phyloP scores from a whole-genome alignment of 768 basidiomycete genomes.

The Rhizopogon salebrosus region DNA sequence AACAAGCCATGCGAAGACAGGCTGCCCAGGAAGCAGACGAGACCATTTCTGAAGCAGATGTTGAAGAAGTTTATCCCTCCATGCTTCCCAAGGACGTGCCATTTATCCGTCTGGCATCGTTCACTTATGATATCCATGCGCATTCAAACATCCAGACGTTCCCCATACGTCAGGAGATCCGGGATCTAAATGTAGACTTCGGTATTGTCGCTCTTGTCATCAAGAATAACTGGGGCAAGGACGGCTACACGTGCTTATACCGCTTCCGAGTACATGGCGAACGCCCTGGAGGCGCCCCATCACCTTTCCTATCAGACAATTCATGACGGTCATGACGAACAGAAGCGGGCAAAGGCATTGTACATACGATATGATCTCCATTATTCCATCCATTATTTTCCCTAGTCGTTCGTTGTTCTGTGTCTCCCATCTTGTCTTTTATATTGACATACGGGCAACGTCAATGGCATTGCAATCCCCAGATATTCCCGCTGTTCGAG shows the following conservation, averaged over 20 bases:
- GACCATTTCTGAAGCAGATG: constrained; percentile 11
- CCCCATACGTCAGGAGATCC: constrained; percentile 60
- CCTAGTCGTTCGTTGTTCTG: constrained; percentile 15
- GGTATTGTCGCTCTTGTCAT: constrained; percentile 78
- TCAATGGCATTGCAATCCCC: constrained; percentile 6
- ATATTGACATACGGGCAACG: not conserved
- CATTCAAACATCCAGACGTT: constrained; percentile 72
- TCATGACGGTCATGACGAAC: constrained; percentile 7
- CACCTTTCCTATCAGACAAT: constrained; percentile 26
- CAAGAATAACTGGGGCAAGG: constrained; percentile 81
- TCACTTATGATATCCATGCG: constrained; percentile 55
- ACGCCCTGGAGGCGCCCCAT: constrained; percentile 37
- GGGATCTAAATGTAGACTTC: constrained; percentile 71
- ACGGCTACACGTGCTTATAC: constrained; percentile 85
- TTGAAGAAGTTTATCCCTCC: constrained; percentile 37
- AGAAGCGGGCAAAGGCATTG: not conserved
- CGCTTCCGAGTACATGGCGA: constrained; percentile 77
- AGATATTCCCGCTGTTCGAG: no score
- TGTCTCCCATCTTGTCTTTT: constrained; percentile 10
- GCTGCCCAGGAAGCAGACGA: constrained; percentile 15
- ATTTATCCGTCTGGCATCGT: constrained; percentile 61
- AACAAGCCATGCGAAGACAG: constrained; percentile 32
- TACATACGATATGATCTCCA: constrained; percentile 11
- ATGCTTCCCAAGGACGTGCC: constrained; percentile 39
- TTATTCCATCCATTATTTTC: not conserved